Percentiles rank a stretch among this genome's conserved stretches.
Conservation (phyloP, 441 rosid genomes). For the Bocquillonia castaneifolia region DNA sequence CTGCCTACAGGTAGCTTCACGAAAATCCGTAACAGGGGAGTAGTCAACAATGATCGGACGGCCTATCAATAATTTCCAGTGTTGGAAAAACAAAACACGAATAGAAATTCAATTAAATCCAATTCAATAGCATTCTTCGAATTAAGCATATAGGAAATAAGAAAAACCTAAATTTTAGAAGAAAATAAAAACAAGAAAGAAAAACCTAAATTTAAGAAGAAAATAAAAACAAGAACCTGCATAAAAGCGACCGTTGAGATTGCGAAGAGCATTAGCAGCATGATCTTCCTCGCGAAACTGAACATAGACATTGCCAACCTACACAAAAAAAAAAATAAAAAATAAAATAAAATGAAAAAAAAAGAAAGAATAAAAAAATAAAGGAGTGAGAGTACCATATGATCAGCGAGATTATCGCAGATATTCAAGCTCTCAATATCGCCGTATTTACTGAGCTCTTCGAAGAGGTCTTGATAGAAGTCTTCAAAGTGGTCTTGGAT, state of each 20-base stretch:
- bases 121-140: too few relatives aligned
- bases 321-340: slow-evolving; percentile 7
- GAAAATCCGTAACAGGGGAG: slow-evolving; percentile 78
- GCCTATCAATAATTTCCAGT: slow-evolving; percentile 36
- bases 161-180: too few relatives aligned
- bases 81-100: too few relatives aligned
- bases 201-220: neutral
- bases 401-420: slow-evolving; percentile 75
- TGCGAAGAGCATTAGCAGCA: slow-evolving; percentile 62
- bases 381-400: slow-evolving; percentile 39
- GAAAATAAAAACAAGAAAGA: too few relatives aligned
- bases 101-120: too few relatives aligned
- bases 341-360: neutral
- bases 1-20: slow-evolving; percentile 82
- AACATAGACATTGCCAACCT: slow-evolving; percentile 76
- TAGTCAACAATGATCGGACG: slow-evolving; percentile 78
- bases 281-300: slow-evolving; percentile 85
- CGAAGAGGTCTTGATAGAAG: slow-evolving; percentile 51
- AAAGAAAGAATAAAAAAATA: neutral
- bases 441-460: slow-evolving; percentile 59
- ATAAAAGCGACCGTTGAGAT: slow-evolving; percentile 60
- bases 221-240: slow-evolving; percentile 34
- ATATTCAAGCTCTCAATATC: slow-evolving; percentile 70
- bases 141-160: too few relatives aligned
- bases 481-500: slow-evolving; percentile 55